phyloP scores from a whole-genome alignment of 805 yeast genomes.

The Citeromyces matritensis region DNA sequence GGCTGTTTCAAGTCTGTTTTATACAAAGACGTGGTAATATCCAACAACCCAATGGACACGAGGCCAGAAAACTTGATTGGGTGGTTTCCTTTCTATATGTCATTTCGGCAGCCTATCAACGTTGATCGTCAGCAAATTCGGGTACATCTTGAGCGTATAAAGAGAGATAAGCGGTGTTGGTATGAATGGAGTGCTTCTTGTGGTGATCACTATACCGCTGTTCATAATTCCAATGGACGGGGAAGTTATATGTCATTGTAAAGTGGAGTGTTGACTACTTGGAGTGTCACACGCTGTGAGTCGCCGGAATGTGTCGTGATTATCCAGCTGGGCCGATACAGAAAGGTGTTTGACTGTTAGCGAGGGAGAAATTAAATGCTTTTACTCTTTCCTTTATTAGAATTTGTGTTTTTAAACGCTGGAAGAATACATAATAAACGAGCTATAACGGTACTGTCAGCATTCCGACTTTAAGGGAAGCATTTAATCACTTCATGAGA shows the following conservation, averaged over 20 bases:
- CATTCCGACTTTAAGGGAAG: too few species aligned
- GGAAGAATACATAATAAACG: too few species aligned
- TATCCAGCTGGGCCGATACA: too few species aligned
- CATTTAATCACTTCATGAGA: too few species aligned
- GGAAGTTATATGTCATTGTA: slow-evolving; percentile 6
- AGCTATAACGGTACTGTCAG: too few species aligned
- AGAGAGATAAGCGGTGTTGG: slow-evolving; percentile 32
- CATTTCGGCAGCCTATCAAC: slow-evolving; percentile 36
- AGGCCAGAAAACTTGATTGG: slow-evolving; percentile 28
- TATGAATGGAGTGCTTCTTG: slow-evolving; percentile 35
- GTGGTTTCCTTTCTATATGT: slow-evolving; percentile 61
- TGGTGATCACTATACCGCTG: neutral
- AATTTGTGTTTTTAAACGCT: too few species aligned
- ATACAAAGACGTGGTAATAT: slow-evolving; percentile 40
- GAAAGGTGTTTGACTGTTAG: too few species aligned
- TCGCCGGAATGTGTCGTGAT: too few species aligned
- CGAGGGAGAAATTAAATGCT: too few species aligned
- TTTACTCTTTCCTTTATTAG: too few species aligned
- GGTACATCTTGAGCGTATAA: slow-evolving; percentile 32
- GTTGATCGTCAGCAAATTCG: slow-evolving; percentile 41
- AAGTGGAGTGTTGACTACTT: too few species aligned
- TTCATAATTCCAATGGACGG: neutral
- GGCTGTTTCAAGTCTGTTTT: slow-evolving; percentile 65
- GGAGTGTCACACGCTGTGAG: too few species aligned
- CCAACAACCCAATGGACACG: slow-evolving; percentile 31